Evolutionary conservation across 257 asterid species (phyloP).

Genomic region (Jacaranda mimosifolia): DNA sequence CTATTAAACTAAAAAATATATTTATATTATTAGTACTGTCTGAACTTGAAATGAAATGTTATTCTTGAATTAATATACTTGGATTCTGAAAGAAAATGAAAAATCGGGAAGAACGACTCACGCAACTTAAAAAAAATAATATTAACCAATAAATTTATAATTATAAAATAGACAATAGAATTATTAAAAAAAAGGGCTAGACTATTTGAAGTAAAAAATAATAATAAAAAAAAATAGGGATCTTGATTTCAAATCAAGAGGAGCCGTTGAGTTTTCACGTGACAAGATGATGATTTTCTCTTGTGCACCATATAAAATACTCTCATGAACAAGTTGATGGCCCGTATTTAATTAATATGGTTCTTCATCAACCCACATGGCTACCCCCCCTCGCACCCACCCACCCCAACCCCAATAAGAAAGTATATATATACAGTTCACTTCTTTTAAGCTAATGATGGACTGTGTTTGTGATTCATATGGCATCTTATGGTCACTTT

Average conservation of each 20-base stretch:
- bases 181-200: no score
- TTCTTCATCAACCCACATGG: conserved; percentile 41
- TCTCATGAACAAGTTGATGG: conserved; percentile 7
- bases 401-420: neutral
- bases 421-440: neutral
- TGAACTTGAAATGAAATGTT: no score
- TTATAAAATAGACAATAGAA: no score
- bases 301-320: conserved; percentile 20
- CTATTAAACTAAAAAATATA: no score
- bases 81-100: no score
- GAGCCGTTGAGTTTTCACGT: conserved; percentile 48
- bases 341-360: conserved; percentile 9
- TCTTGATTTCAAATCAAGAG: conserved; percentile 26
- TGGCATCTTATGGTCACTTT: neutral
- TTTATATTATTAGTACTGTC: no score
- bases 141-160: no score
- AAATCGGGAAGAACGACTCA: no score
- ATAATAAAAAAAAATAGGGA: neutral
- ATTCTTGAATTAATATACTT: no score
- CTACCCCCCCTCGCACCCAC: conserved; percentile 32
- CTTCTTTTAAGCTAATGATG: neutral
- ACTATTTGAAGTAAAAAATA: no score
- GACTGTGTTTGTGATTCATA: neutral
- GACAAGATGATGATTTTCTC: conserved; percentile 30
- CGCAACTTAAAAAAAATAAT: no score